Evolutionary conservation across 2,329 filamentous ascomycete species (phyloP).

Genomic region (Penicillium paneum): DNA sequence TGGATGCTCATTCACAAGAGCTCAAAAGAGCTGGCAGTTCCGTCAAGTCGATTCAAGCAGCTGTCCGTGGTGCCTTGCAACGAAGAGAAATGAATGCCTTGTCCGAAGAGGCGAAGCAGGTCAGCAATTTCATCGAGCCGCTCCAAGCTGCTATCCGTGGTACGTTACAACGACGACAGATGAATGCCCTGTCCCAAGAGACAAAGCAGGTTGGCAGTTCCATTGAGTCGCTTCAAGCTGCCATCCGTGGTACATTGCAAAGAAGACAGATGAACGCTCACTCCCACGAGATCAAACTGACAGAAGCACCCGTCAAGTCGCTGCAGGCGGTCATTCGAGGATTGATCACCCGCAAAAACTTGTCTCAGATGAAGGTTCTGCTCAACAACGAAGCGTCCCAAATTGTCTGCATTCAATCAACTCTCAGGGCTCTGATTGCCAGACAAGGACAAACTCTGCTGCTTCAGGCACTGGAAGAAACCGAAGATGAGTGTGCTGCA

Average conservation of each 20-base stretch:
- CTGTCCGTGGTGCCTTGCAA: conserved; percentile 64
- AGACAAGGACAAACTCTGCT: conserved; percentile 42
- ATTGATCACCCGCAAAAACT: conserved; percentile 44
- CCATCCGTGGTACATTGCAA: conserved; percentile 64
- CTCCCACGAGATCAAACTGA: conserved; percentile 43
- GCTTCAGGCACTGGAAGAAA: conserved; percentile 42
- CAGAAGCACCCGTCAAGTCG: conserved; percentile 47
- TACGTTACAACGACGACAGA: conserved; percentile 56
- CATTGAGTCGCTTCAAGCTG: conserved; percentile 54
- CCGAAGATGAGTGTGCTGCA: conserved; percentile 39
- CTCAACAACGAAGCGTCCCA: conserved; percentile 28
- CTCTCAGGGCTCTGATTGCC: conserved; percentile 33
- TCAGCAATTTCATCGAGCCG: conserved; percentile 46
- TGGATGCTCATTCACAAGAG: conserved; percentile 28
- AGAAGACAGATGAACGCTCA: conserved; percentile 43
- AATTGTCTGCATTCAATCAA: conserved; percentile 39
- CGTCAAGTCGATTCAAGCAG: conserved; percentile 54
- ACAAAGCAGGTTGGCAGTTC: conserved; percentile 51
- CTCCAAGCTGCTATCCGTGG: conserved; percentile 66
- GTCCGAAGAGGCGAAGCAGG: conserved; percentile 41
- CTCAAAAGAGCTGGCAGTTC: conserved; percentile 51
- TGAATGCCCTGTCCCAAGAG: conserved; percentile 28
- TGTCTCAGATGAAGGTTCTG: conserved; percentile 24
- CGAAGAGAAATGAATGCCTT: conserved; percentile 45
- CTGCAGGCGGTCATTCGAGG: conserved; percentile 62